Evolutionary conservation across 177 flowering plant genomes (phyloP), one percentile per base, ranked within the genome.

Genomic region (Vitis hybrid): DNA sequence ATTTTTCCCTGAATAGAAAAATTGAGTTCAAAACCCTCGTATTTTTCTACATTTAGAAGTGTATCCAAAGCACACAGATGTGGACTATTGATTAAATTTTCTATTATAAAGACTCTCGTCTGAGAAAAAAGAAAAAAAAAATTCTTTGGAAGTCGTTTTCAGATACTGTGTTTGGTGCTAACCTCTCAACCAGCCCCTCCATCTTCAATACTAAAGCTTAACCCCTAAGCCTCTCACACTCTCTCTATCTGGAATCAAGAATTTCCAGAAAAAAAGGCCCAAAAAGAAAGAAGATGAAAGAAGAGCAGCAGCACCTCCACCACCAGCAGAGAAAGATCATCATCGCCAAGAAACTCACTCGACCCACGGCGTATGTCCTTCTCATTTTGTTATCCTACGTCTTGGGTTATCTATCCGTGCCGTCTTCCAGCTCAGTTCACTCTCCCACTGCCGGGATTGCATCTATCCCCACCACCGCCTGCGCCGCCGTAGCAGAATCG

Each of bases 351-450:
- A 63, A 67, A 40, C 60, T 65, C 74, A 49, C 50, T 9, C 65
- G 45, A 71, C 73, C 78, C 2, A 45, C 77, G 2, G 77, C 72
- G 2, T 80, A 68, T 64, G 2, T 81, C 52, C 11, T 77, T 67
- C 67, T 85, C 64, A 72, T 87, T 56, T 17, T 70, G 7, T 74
- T 84, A 10, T 18, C 79, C 23, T 87, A 78, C 78, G 50, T 73
- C 52, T 15, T 85, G 8, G 91, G 89, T 62, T 83, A 82, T 80
- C 59, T 78, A 11, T 77, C 86, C 30, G 76, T 81, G 54, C 52
- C 78, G 13, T 64, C 66, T 21, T n/a, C 34, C 69, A 56, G 21
- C 48, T 56, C 67, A n/a, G 13, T 30, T 8, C 67, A 48, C 11
- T 52, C 71, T 3, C 1, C 60, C 17, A 2, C 57, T 11, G 10